Base-by-base conservation (phyloP, 1,139 yeast species). In the Suhomyces anneliseae region DNA sequence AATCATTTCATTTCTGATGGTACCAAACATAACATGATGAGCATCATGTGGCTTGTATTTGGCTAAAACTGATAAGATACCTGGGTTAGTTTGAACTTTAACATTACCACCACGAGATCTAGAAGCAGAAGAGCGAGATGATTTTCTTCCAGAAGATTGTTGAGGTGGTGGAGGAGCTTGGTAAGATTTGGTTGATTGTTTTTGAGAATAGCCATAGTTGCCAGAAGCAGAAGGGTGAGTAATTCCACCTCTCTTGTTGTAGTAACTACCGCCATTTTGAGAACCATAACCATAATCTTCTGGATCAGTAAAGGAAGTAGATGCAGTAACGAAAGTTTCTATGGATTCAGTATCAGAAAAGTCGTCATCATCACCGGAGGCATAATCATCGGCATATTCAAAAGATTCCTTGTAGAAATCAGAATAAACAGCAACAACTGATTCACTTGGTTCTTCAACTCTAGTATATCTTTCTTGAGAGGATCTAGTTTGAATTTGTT, bases 281-380 rank as follows among this genome's bases (percentile, higher is more conserved):
- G 39, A 36, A 14, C 34, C 35, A 39, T 12, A 36, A 14, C 34
- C 35, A 39, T 12, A 12, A 10, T 27, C n/a, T 19, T 49, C 54
- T 6, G 49, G 54, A 29, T 60, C 65, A 31, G 68, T 62, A 46
- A 71, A 56, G 4, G 67, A 58, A 24, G 74, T 66, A 12, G 61
- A 58, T 4, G 76, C 78, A 37, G 78, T 73, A 35, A 68, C 66
- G 55, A 72, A 74, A 2, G 75, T 54, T 36, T 69, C 72, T 42
- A 71, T 48, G 5, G 73, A 67, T 14, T 50, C 59, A 31, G 49
- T 51, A 40, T 68, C 71, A 11, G 58, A 61, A 12, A 37, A 52
- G 39, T 62, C 68, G 34, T 51, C 52, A 10, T 51, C 55, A 29
- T 52, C 56, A 7, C 54, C 55, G 7, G 56, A 51, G 8, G 41